phyloP scores from a whole-genome alignment of 441 rosid species.

The Brassica hybrid region DNA sequence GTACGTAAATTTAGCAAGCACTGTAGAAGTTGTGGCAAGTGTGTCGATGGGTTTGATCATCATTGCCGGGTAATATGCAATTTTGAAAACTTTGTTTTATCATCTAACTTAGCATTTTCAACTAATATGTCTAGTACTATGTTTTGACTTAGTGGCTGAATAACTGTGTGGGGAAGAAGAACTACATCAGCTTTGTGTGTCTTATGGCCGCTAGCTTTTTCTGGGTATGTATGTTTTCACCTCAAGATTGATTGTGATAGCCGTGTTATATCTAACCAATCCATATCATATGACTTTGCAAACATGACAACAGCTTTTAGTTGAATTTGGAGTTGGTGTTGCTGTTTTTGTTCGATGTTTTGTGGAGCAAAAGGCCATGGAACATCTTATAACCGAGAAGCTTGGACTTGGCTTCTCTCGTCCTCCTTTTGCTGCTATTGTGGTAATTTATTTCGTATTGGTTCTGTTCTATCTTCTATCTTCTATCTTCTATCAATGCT shows the following conservation, averaged over 20 bases:
- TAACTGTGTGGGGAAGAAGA: constrained; percentile 93
- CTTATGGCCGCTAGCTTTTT: constrained; percentile 87
- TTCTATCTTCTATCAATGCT: constrained; percentile 18
- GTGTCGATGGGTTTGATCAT: constrained; percentile 98
- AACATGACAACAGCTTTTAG: constrained; percentile 62
- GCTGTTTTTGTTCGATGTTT: constrained; percentile 89
- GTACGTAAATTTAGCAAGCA: constrained; percentile 95
- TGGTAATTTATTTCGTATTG: constrained; percentile 50
- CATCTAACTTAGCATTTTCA: neutral
- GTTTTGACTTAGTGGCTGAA: constrained; percentile 83
- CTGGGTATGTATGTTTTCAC: constrained; percentile 82
- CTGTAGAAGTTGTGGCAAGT: constrained; percentile 94
- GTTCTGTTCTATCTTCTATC: neutral
- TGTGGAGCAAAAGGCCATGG: constrained; percentile 68
- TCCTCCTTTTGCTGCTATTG: constrained; percentile 76
- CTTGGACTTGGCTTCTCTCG: constrained; percentile 92
- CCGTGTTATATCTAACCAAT: neutral
- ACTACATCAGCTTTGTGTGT: constrained; percentile 84
- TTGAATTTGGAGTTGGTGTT: constrained; percentile 93
- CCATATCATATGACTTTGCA: neutral
- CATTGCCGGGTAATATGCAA: constrained; percentile 81
- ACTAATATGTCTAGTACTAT: constrained; percentile 30
- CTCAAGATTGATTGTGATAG: constrained; percentile 1
- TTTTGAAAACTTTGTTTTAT: neutral
- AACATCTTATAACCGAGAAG: constrained; percentile 72